Evolutionary conservation across 2,329 filamentous ascomycete species (phyloP).

Genomic region (Aureobasidium leucospermi): DNA sequence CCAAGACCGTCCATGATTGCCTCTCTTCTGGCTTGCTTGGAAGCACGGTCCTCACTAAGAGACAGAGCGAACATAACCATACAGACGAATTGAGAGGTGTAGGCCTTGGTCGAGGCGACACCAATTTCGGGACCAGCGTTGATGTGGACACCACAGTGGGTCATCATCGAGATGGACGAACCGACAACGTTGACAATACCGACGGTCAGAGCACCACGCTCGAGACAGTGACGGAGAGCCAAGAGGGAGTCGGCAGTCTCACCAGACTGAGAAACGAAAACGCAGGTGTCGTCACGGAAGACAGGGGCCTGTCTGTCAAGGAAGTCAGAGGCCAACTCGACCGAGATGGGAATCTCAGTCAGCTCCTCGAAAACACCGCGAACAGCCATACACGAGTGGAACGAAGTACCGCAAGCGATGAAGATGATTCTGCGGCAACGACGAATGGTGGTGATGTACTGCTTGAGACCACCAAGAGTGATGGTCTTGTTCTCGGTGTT

Average conservation of each 20-base stretch:
- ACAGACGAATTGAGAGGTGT: constrained; percentile 98
- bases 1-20: constrained; percentile 93
- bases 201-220: constrained; percentile 93
- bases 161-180: constrained; percentile 96
- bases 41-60: constrained; percentile 90
- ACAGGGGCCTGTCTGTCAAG: constrained; percentile 92
- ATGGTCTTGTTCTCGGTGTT: constrained; percentile 91
- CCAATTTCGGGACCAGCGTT: constrained; percentile 98
- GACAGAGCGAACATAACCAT: constrained; percentile 99
- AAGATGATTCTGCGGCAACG: constrained; percentile 97
- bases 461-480: constrained; percentile 88
- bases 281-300: constrained; percentile 98
- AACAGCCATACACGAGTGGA: constrained; percentile 99
- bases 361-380: constrained; percentile 96
- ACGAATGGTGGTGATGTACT: constrained; percentile 94
- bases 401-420: constrained; percentile 96
- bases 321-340: constrained; percentile 97
- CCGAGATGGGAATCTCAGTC: constrained; percentile 93
- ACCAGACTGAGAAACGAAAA: constrained; percentile 97
- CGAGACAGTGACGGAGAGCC: constrained; percentile 95
- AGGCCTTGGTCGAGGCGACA: constrained; percentile 98
- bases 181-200: constrained; percentile 98
- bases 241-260: constrained; percentile 97
- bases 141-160: constrained; percentile 99
- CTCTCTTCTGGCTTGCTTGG: constrained; percentile 82